phyloP scores from a whole-genome alignment of 1,139 yeast species.

The Taphrina deformans region DNA sequence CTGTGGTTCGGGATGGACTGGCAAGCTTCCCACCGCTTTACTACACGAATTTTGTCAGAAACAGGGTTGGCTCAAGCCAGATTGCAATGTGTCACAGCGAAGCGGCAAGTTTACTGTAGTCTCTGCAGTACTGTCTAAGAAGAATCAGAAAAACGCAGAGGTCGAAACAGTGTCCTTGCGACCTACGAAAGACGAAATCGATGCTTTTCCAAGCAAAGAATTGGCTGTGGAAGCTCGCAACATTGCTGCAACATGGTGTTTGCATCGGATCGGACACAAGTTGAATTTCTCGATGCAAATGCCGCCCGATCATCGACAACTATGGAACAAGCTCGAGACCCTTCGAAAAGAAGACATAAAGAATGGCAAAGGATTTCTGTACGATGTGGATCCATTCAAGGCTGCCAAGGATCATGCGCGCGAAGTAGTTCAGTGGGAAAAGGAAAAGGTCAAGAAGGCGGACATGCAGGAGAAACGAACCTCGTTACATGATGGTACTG shows the following conservation, averaged over 20 bases:
- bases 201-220: slow-evolving; percentile 60
- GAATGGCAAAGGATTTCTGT: slow-evolving; percentile 52
- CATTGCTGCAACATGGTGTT: slow-evolving; percentile 81
- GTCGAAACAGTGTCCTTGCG: slow-evolving; percentile 58
- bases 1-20: slow-evolving; percentile 80
- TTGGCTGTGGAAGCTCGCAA: slow-evolving; percentile 90
- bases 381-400: slow-evolving; percentile 65
- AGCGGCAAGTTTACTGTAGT: slow-evolving; percentile 61
- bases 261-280: slow-evolving; percentile 75
- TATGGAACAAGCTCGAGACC: slow-evolving; percentile 73
- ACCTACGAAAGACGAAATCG: slow-evolving; percentile 54
- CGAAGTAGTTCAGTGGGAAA: slow-evolving; percentile 39
- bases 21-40: slow-evolving; percentile 84
- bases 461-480: slow-evolving; percentile 24
- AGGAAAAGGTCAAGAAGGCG: slow-evolving; percentile 38
- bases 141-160: slow-evolving; percentile 79
- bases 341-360: slow-evolving; percentile 54
- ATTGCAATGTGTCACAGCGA: slow-evolving; percentile 59
- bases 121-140: slow-evolving; percentile 60
- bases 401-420: slow-evolving; percentile 54
- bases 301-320: slow-evolving; percentile 74
- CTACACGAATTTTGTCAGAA: slow-evolving; percentile 86
- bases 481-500: slow-evolving; percentile 33
- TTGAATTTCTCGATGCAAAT: slow-evolving; percentile 60
- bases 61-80: slow-evolving; percentile 84